Conservation (phyloP, 2,329 filamentous ascomycete species). For the Sclerotinia nivalis region DNA sequence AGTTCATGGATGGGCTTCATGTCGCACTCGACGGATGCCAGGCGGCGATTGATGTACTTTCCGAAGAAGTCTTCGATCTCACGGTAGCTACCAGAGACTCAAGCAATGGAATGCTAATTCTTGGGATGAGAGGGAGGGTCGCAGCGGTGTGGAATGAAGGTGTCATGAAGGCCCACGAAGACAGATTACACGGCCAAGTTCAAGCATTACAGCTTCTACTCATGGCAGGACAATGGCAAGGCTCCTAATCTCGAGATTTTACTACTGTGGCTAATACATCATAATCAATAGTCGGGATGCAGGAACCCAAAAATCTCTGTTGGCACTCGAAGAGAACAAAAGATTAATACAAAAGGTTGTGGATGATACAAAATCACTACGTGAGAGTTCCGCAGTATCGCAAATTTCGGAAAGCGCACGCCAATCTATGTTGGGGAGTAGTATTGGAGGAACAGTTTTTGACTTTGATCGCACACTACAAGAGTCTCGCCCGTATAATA, state of each 20-base stretch:
- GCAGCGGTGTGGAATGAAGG: conserved; percentile 24
- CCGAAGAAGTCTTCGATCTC: conserved; percentile 38
- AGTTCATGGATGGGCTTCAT: conserved; percentile 40
- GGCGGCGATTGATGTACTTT: conserved; percentile 43
- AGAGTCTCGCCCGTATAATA: not conserved
- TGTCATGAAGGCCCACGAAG: conserved; percentile 25
- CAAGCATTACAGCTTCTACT: conserved; percentile 28
- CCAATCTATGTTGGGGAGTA: not conserved
- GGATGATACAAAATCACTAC: conserved; percentile 23
- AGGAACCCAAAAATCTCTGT: conserved; percentile 18
- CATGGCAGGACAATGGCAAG: conserved; percentile 24
- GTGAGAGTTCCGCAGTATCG: conserved; percentile 15
- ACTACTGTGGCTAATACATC: not conserved
- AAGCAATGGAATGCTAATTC: not conserved
- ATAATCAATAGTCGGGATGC: conserved; percentile 13
- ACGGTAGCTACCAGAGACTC: not conserved
- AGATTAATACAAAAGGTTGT: conserved; percentile 23
- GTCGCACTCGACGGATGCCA: conserved; percentile 43
- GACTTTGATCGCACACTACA: conserved; percentile 14
- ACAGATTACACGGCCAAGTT: conserved; percentile 23
- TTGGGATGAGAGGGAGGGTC: conserved; percentile 5
- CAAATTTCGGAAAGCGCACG: conserved; percentile 1
- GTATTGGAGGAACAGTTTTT: not conserved
- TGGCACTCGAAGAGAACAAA: conserved; percentile 18
- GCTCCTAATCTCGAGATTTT: not conserved